These are phyloP conservation scores for Ophiocordyceps polyrhachis-furcata DNA, from an alignment of 2,329 filamentous ascomycete genomes.

Conservation along the genomic window DNA sequence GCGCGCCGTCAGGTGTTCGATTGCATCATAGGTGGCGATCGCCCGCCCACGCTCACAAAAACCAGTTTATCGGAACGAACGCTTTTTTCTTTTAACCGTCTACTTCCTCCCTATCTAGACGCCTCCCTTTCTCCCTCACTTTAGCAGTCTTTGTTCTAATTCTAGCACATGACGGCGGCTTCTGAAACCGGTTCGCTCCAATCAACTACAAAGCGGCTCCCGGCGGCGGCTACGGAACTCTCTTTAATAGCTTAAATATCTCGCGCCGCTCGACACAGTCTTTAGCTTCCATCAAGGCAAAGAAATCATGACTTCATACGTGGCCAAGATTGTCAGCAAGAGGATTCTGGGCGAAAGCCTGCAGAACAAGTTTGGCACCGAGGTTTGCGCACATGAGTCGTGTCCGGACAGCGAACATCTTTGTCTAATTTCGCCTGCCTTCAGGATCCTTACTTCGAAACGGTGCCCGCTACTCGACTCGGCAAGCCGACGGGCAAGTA, in stretches of 20 bases:
- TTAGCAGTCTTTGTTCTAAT: constrained; percentile 5
- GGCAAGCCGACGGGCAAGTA: constrained; percentile 49
- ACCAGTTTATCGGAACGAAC: neutral
- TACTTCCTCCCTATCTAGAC: neutral
- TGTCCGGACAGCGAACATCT: neutral
- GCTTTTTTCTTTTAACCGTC: neutral
- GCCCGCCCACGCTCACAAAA: neutral
- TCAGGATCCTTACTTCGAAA: constrained; percentile 81
- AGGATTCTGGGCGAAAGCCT: constrained; percentile 37
- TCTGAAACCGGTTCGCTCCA: constrained; percentile 8
- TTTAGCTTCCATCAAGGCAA: neutral
- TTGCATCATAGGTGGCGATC: neutral
- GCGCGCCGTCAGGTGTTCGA: neutral
- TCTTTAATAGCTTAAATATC: neutral
- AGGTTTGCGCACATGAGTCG: constrained; percentile 17
- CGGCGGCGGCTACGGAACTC: constrained; percentile 1
- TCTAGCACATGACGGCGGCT: constrained; percentile 6
- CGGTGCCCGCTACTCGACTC: constrained; percentile 54
- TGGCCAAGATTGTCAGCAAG: constrained; percentile 36
- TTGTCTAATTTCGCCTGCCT: constrained; percentile 11
- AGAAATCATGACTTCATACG: constrained; percentile 28
- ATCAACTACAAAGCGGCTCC: constrained; percentile 7
- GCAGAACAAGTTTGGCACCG: constrained; percentile 38
- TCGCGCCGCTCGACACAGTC: neutral
- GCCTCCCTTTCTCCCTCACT: neutral